Evolutionary conservation across 306 rosid species (phyloP).

Genomic region (Amphicarpaea edgeworthii): DNA sequence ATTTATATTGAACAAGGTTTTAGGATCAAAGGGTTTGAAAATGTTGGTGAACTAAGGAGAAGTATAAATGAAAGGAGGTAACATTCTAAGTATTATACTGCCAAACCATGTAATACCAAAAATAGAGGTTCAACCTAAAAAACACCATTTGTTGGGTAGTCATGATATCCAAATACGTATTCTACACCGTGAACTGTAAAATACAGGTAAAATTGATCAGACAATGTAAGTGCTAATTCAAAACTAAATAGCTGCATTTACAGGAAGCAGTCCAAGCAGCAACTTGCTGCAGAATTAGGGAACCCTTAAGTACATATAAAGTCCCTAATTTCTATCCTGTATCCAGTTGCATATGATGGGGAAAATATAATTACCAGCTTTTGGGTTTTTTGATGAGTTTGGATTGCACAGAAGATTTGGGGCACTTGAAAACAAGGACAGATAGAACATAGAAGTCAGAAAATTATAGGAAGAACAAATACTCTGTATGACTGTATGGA

Average conservation of each 20-base stretch:
- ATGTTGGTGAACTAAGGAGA: no score
- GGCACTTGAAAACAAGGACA: constrained; percentile 1
- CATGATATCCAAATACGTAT: constrained; percentile 96
- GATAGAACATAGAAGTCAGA: not conserved
- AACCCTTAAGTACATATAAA: no score
- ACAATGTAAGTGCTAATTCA: constrained; percentile 24
- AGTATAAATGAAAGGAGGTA: no score
- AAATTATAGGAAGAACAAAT: not conserved
- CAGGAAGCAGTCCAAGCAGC: not conserved
- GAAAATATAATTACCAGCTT: not conserved
- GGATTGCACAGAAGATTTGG: not conserved
- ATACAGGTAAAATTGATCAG: constrained; percentile 45
- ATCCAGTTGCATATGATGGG: no score
- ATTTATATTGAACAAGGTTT: no score
- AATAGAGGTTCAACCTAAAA: constrained; percentile 97
- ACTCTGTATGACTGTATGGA: not conserved
- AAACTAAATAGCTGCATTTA: not conserved
- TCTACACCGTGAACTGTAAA: constrained; percentile 88
- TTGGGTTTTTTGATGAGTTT: constrained; percentile 17
- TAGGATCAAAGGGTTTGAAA: no score
- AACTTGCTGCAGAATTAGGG: constrained; percentile 12
- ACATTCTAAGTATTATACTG: no score
- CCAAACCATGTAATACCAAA: no score
- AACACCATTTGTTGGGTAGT: constrained; percentile 91
- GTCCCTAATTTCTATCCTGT: no score